A percentile compares a stretch with the other conserved stretches of the same genome.
Conservation (phyloP, 495 filamentous ascomycete genomes). For the Lichina pygmaea region DNA sequence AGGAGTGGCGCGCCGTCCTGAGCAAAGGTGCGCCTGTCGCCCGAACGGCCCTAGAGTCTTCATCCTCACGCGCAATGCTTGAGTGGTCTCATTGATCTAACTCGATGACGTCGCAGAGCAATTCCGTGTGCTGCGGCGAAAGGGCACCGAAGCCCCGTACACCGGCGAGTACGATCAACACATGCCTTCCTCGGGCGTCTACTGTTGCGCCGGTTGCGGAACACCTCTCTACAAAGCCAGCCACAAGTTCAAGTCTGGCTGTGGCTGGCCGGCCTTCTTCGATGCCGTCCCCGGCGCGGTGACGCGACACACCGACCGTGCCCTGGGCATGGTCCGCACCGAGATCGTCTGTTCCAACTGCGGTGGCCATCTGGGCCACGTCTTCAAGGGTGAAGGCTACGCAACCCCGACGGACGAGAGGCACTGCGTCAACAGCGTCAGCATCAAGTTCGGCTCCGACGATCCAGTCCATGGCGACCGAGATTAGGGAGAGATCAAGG, state of each 20-base stretch:
- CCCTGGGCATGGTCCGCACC: constrained; percentile 60
- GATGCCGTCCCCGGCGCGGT: constrained; percentile 82
- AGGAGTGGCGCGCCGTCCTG: constrained; percentile 74
- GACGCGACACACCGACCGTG: constrained; percentile 43
- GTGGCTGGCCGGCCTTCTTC: constrained; percentile 95
- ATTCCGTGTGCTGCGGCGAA: constrained; percentile 73
- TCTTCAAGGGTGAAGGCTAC: constrained; percentile 91
- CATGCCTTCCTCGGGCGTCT: constrained; percentile 41
- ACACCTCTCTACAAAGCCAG: constrained; percentile 70
- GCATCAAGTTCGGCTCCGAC: constrained; percentile 48
- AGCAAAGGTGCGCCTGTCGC: constrained; percentile 31
- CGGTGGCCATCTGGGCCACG: constrained; percentile 86
- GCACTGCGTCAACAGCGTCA: constrained; percentile 90
- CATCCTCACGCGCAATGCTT: not conserved
- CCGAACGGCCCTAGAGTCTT: not conserved
- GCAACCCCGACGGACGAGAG: constrained; percentile 79
- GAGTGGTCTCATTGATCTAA: not conserved
- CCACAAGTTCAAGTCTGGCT: constrained; percentile 89
- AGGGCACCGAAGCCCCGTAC: constrained; percentile 64
- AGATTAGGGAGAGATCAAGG: constrained; percentile 2
- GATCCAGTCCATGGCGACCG: constrained; percentile 18
- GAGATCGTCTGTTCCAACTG: constrained; percentile 90
- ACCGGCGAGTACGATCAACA: constrained; percentile 76
- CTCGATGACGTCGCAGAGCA: constrained; percentile 32
- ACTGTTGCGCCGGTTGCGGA: constrained; percentile 63